Percentiles rank a stretch among this genome's conserved stretches.
phyloP scores from a whole-genome alignment of 129 eudicot genomes.

The Flaveria robusta region DNA sequence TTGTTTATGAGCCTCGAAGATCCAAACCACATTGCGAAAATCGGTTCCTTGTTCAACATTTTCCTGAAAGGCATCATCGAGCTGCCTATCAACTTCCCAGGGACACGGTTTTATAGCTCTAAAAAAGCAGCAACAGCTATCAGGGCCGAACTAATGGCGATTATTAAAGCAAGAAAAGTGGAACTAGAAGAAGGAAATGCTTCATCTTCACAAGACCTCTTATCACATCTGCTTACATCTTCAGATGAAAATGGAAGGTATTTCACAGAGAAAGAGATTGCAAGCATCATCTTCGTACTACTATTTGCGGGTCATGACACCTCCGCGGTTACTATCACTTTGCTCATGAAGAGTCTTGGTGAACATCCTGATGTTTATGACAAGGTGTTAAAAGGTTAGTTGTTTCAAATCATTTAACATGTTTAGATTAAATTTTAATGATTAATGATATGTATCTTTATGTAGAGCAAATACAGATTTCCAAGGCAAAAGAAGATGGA shows the following conservation, averaged over 20 bases:
- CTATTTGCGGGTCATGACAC: constrained; percentile 33
- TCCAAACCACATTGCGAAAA: background rate
- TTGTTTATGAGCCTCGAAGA: background rate
- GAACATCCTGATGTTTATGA: constrained; percentile 31
- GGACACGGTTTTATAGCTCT: background rate
- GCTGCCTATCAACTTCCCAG: background rate
- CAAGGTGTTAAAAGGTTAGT: constrained; percentile 24
- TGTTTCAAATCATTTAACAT: too few relatives aligned
- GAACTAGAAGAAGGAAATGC: constrained; percentile 26
- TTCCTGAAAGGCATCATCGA: background rate
- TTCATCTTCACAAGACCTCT: constrained; percentile 34
- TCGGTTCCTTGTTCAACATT: background rate
- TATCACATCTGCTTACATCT: constrained; percentile 30
- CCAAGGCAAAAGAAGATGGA: too few relatives aligned
- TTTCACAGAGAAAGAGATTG: constrained; percentile 27
- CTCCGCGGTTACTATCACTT: constrained; percentile 11
- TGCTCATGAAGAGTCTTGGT: constrained; percentile 26
- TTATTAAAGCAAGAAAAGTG: constrained; percentile 25
- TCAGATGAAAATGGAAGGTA: constrained; percentile 22
- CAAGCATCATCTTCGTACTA: constrained; percentile 22
- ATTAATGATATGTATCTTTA: too few relatives aligned
- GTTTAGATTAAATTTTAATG: too few relatives aligned
- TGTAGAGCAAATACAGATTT: too few relatives aligned
- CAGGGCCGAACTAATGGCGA: constrained; percentile 4
- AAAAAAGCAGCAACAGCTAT: background rate